Evolutionary conservation across 2,329 filamentous ascomycete species (phyloP).

Genomic region (Sporothrix euskadiensis): DNA sequence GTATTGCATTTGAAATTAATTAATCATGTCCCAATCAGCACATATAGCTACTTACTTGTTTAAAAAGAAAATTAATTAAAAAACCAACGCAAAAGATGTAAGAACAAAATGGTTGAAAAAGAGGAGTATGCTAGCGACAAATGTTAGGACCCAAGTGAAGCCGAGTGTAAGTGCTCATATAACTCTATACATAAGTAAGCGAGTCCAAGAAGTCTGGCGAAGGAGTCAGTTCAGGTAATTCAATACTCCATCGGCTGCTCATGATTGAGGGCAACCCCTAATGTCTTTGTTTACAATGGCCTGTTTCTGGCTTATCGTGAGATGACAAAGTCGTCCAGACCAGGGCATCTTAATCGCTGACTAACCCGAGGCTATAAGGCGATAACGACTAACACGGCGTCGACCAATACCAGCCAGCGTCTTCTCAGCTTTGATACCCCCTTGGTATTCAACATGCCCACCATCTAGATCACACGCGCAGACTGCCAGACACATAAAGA

Average conservation of each 20-base stretch:
- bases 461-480: not conserved
- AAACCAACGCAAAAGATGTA: too few species aligned
- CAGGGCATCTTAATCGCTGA: not conserved
- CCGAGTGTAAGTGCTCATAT: too few species aligned
- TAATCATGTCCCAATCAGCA: too few species aligned
- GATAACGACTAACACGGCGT: not conserved
- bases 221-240: too few species aligned
- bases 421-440: not conserved
- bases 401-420: not conserved
- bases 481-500: not conserved
- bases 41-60: too few species aligned
- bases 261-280: not conserved
- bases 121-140: too few species aligned
- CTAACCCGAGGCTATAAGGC: not conserved
- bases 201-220: too few species aligned
- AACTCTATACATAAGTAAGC: too few species aligned
- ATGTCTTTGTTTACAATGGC: constrained; percentile 3
- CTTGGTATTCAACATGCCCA: not conserved
- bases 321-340: not conserved
- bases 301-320: not conserved
- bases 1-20: too few species aligned
- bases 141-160: too few species aligned
- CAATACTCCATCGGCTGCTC: not conserved
- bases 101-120: too few species aligned
- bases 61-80: too few species aligned